Percentiles rank a stretch among this genome's conserved stretches.
Conservation (phyloP, 73 alveolate species). For the Paramecium tetraurelia region DNA sequence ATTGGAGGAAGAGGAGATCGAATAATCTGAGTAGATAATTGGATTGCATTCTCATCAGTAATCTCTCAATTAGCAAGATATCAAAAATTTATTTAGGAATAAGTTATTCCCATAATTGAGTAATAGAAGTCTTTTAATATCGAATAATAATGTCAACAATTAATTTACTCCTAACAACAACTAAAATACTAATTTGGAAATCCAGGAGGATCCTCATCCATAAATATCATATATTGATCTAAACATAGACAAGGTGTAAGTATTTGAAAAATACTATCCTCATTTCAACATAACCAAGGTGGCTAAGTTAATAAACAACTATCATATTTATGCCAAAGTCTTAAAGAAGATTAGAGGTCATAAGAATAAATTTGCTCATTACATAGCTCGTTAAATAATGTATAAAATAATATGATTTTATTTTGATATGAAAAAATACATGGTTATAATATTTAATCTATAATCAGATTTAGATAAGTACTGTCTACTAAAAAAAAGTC, state of each 20-base stretch:
- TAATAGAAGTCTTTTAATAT: not conserved
- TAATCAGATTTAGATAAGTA: too few relatives aligned
- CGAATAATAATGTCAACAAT: not conserved
- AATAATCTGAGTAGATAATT: not conserved
- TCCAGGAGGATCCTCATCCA: not conserved
- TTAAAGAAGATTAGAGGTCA: not conserved
- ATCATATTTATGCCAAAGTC: not conserved
- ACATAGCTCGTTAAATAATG: not conserved
- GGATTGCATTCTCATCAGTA: not conserved
- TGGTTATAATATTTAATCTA: too few relatives aligned
- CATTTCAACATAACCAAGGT: not conserved
- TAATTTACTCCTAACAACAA: not conserved
- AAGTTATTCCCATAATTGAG: not conserved
- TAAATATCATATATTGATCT: not conserved
- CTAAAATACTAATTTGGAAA: not conserved
- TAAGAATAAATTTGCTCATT: not conserved
- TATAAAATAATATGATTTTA: not conserved
- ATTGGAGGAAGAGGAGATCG: not conserved
- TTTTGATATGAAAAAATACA: not conserved
- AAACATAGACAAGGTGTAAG: not conserved
- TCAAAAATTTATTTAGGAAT: not conserved
- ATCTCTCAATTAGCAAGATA: not conserved
- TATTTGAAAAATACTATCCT: constrained; percentile 13
- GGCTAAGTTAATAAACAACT: not conserved
- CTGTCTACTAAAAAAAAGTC: too few relatives aligned